A percentile compares a stretch with the other conserved stretches of the same genome.
Evolutionary conservation across 2,329 filamentous ascomycete species (phyloP).

Genomic region (Colletotrichum musae): DNA sequence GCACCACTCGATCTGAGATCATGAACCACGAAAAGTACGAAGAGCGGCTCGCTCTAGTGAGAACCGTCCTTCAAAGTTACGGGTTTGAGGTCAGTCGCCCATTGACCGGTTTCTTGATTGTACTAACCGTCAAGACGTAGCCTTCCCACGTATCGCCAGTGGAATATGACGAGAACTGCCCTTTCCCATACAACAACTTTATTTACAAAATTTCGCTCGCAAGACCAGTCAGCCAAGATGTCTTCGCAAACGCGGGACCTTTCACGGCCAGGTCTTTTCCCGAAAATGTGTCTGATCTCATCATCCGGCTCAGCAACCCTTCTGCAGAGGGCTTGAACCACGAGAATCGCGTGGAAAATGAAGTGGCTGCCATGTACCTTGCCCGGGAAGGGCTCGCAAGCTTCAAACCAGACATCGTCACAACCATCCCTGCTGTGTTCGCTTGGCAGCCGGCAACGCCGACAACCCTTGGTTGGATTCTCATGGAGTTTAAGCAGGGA

Average conservation of each 20-base stretch:
- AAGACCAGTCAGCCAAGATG: slow-evolving; percentile 1
- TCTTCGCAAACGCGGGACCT: slow-evolving; percentile 13
- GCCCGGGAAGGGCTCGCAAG: slow-evolving; percentile 39
- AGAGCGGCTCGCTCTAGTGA: slow-evolving; percentile 12
- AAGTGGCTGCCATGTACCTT: slow-evolving; percentile 45
- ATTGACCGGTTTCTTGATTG: no score
- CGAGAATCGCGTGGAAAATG: slow-evolving; percentile 46
- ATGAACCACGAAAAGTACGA: slow-evolving; percentile 21
- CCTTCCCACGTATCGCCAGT: neutral
- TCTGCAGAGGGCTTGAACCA: slow-evolving; percentile 16
- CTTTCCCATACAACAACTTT: slow-evolving; percentile 42
- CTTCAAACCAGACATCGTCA: slow-evolving; percentile 1
- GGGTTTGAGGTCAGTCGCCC: neutral
- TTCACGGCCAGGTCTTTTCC: slow-evolving; percentile 13
- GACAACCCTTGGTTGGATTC: slow-evolving; percentile 43
- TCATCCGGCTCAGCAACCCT: slow-evolving; percentile 41
- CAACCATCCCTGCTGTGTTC: slow-evolving; percentile 45
- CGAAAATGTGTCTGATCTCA: slow-evolving; percentile 12
- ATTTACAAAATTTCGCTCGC: slow-evolving; percentile 41
- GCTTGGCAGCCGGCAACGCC: slow-evolving; percentile 39
- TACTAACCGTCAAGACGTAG: neutral
- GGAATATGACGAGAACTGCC: slow-evolving; percentile 13
- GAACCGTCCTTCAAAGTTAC: neutral
- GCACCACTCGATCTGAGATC: neutral
- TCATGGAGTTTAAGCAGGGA: slow-evolving; percentile 46